Percentiles rank a stretch among this genome's conserved stretches.
Evolutionary conservation across 179 eudicot genomes (phyloP).

Genomic region (Nepenthes alata): DNA sequence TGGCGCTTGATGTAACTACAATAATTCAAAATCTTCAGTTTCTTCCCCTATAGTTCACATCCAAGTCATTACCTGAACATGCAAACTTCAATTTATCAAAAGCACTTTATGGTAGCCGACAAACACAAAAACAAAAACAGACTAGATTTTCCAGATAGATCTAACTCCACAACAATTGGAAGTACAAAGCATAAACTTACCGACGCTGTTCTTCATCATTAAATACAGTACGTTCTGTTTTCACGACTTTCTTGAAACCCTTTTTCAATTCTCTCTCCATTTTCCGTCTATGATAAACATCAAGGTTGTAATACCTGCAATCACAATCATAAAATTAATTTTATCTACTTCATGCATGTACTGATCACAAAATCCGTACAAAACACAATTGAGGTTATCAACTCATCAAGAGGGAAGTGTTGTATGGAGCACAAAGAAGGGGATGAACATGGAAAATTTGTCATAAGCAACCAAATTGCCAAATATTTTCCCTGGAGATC

Average conservation of each 20-base stretch:
- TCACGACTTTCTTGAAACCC: constrained; percentile 37
- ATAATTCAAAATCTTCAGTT: too few species aligned
- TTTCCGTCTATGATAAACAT: constrained; percentile 54
- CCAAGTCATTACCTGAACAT: too few species aligned
- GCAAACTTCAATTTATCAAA: too few species aligned
- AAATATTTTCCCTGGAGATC: too few species aligned
- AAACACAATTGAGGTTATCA: not conserved
- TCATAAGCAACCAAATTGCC: too few species aligned
- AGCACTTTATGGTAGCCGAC: too few species aligned
- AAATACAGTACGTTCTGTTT: constrained; percentile 52
- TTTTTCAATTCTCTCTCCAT: constrained; percentile 59
- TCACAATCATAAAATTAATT: constrained; percentile 11
- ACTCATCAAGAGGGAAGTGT: not conserved
- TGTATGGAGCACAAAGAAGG: not conserved
- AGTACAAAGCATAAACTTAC: constrained; percentile 21
- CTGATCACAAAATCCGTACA: not conserved
- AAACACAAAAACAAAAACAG: not conserved
- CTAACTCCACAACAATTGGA: not conserved
- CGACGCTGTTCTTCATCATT: constrained; percentile 82
- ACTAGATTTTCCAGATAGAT: not conserved
- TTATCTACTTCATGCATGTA: not conserved
- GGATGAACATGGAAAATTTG: not conserved
- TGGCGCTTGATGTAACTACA: too few species aligned
- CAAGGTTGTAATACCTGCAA: constrained; percentile 78
- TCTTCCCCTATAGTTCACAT: too few species aligned